phyloP scores from a whole-genome alignment of 371 early-diverging fungal species.

The Saksenaea vasiformis region DNA sequence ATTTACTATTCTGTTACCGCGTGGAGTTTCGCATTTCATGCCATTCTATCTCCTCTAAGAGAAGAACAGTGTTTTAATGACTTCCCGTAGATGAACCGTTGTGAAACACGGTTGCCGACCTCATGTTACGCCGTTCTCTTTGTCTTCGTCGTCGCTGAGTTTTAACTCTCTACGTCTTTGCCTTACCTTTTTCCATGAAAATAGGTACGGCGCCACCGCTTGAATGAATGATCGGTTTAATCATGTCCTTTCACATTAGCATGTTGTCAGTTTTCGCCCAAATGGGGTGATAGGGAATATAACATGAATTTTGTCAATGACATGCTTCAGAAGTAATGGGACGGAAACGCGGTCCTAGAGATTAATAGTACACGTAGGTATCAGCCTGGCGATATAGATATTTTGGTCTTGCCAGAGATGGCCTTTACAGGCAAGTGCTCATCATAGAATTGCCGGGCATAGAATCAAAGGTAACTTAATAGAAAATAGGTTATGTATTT shows the following conservation, averaged over 20 bases:
- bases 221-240: neutral
- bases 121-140: too few relatives aligned
- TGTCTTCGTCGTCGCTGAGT: too few relatives aligned
- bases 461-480: neutral
- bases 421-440: constrained; percentile 62
- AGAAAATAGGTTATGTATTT: constrained; percentile 64
- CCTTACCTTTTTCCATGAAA: neutral
- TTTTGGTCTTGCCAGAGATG: constrained; percentile 79
- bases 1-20: too few relatives aligned
- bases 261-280: constrained; percentile 49
- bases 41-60: too few relatives aligned
- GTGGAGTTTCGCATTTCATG: too few relatives aligned
- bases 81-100: too few relatives aligned
- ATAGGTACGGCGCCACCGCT: neutral
- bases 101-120: too few relatives aligned
- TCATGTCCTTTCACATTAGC: constrained; percentile 21
- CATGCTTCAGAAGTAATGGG: constrained; percentile 14
- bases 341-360: neutral
- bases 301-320: constrained; percentile 34
- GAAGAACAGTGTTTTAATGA: too few relatives aligned
- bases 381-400: constrained; percentile 59
- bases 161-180: too few relatives aligned
- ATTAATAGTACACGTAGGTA: constrained; percentile 31
- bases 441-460: neutral
- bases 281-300: constrained; percentile 32